phyloP scores from a whole-genome alignment of 1,139 yeast species.

The Taphrina wiesneri region DNA sequence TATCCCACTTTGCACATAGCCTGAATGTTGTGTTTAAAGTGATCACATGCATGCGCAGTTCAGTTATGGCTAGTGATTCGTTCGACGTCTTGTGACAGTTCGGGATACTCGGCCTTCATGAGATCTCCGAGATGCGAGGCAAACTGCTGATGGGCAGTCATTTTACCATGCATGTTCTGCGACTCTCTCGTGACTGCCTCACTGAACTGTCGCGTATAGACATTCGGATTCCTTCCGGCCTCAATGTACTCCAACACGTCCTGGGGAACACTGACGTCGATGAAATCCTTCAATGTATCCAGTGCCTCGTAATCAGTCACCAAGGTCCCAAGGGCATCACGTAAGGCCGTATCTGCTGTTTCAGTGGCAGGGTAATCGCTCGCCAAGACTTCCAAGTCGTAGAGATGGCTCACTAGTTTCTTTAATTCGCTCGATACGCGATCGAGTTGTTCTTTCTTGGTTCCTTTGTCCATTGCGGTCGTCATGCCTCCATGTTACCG shows the following conservation, averaged over 20 bases:
- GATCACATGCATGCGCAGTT: not conserved
- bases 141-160: conserved; percentile 46
- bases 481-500: too few species aligned
- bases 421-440: conserved; percentile 1
- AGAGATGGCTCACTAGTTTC: not conserved
- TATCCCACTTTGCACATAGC: too few species aligned
- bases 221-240: conserved; percentile 95
- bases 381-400: conserved; percentile 5
- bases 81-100: not conserved
- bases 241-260: conserved; percentile 51
- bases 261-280: conserved; percentile 10
- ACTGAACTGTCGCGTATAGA: conserved; percentile 91
- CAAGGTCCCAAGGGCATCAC: not conserved
- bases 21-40: not conserved
- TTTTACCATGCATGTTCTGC: conserved; percentile 83
- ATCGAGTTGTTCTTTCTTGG: not conserved
- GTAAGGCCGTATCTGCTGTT: not conserved
- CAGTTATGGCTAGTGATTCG: not conserved
- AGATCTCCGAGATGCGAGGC: conserved; percentile 43
- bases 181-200: conserved; percentile 87
- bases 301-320: not conserved
- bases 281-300: not conserved
- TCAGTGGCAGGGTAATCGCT: conserved; percentile 19
- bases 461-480: not conserved
- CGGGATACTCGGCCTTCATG: not conserved